Conservation (phyloP, 2,329 filamentous ascomycete species). For the Clarireedia sp. region DNA sequence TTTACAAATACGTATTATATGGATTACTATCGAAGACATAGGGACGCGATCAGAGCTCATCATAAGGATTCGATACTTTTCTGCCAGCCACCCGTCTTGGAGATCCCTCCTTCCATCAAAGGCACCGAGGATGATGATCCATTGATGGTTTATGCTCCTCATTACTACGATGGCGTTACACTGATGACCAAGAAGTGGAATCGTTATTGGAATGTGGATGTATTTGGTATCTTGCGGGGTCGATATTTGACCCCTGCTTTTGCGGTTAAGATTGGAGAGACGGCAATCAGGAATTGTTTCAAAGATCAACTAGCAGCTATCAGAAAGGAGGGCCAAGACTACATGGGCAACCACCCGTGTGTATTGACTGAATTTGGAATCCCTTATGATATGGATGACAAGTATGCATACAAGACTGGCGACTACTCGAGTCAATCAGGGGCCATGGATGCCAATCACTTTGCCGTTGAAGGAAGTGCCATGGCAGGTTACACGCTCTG, state of each 20-base stretch:
- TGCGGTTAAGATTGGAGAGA: conserved; percentile 86
- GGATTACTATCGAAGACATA: conserved; percentile 71
- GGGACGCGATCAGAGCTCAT: conserved; percentile 62
- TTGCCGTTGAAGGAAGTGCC: conserved; percentile 74
- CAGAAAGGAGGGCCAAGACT: conserved; percentile 76
- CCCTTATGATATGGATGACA: conserved; percentile 97
- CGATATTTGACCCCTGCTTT: conserved; percentile 84
- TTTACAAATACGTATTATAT: conserved; percentile 93
- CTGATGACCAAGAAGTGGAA: conserved; percentile 99
- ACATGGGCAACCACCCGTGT: conserved; percentile 82
- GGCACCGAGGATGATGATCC: conserved; percentile 82
- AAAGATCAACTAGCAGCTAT: conserved; percentile 79
- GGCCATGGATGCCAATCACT: conserved; percentile 95
- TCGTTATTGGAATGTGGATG: conserved; percentile 91
- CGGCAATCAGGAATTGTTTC: conserved; percentile 89
- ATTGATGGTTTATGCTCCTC: conserved; percentile 84
- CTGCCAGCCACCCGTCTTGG: conserved; percentile 84
- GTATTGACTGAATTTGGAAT: conserved; percentile 94
- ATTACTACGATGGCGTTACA: conserved; percentile 96
- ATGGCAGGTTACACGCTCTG: conserved; percentile 85
- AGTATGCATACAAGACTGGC: conserved; percentile 89
- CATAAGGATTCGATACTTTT: conserved; percentile 81
- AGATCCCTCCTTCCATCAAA: conserved; percentile 83
- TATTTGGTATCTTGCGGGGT: conserved; percentile 83
- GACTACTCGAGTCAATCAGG: conserved; percentile 89